Evolutionary conservation across 768 basidiomycete genomes (phyloP).

Genomic region (Tulasnella sp.): DNA sequence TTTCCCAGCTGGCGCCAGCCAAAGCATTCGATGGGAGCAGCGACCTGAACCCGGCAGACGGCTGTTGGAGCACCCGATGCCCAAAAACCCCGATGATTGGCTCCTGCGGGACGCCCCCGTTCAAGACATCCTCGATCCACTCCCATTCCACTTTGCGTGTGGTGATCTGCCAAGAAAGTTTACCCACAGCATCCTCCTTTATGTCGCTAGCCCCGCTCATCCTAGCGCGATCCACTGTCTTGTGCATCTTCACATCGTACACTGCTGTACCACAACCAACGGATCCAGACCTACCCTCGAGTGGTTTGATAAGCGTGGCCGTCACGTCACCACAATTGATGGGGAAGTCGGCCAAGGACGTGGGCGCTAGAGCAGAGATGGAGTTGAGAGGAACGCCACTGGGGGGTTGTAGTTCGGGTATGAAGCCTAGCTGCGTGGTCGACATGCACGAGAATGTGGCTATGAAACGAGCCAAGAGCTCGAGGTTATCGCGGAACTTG

Average conservation of each 20-base stretch:
- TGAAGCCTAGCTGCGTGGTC: background rate
- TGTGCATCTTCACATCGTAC: background rate
- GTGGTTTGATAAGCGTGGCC: background rate
- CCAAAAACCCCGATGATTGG: too few relatives aligned
- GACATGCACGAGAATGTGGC: background rate
- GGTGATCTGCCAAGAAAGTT: too few relatives aligned
- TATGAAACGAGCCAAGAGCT: background rate
- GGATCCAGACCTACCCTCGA: background rate
- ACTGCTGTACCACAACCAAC: background rate
- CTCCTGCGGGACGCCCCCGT: too few relatives aligned
- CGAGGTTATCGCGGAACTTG: background rate
- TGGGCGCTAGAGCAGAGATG: background rate
- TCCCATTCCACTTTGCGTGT: too few relatives aligned
- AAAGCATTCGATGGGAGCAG: too few relatives aligned
- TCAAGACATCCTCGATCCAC: too few relatives aligned
- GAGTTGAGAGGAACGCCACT: background rate
- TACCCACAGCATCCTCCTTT: too few relatives aligned
- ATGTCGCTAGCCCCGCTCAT: too few relatives aligned
- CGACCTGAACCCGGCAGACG: too few relatives aligned
- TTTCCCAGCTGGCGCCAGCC: too few relatives aligned
- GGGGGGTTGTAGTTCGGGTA: background rate
- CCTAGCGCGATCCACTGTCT: too few relatives aligned
- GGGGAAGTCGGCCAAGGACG: background rate
- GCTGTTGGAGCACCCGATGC: too few relatives aligned
- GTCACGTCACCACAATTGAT: background rate